Base-by-base conservation (phyloP, 768 basidiomycete genomes). In the Russula brevipes region DNA sequence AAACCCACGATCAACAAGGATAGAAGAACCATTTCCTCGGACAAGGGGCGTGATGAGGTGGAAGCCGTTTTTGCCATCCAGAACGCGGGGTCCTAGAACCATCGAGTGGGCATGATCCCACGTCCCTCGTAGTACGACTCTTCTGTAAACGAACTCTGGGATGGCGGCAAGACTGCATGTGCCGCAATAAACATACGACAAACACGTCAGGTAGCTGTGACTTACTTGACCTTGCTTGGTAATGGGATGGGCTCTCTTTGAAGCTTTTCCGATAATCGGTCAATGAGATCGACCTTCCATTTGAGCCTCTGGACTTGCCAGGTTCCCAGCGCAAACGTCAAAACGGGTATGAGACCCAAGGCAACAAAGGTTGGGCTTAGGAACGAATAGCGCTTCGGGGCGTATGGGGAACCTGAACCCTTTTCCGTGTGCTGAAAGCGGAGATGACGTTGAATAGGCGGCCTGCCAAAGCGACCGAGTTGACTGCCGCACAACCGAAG, bases 211-310 rank as follows among this genome's bases (percentile, higher is more conserved):
- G 19, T 8, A 68, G 68, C 66, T 57, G 57, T 56, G 19, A 76
- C 82, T 70, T 72, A 97, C 96, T 98, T 94, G 76, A 99, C 86
- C 74, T 83, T 83, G 51, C 80, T 81, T 1, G 97, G 97, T 35
- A 99, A 77, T 31, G 78, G 70, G 60, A 99, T 82, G 0, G 96
- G 88, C 38, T 83, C 84, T 16, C 88, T 79, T 65, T 88, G 81
- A 41, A 98, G 76, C 75, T 97, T 96, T 74, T 91, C 86, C 72
- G 97, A 89, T 41, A 98, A 80, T 70, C 98, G 91, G 67, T 97
- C 91, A 65, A 98, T 98, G 55, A 99, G 80, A 57, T 85, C 83
- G 50, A 96, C 79, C 75, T 99, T 99, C 97, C 97, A 99, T 73
- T 91, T 84, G 36, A 98, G 81, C 53, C 97, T 85, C 69, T 91